Base-by-base conservation (phyloP, 805 yeast species). In the Trichomonascus vanleenenianus region DNA sequence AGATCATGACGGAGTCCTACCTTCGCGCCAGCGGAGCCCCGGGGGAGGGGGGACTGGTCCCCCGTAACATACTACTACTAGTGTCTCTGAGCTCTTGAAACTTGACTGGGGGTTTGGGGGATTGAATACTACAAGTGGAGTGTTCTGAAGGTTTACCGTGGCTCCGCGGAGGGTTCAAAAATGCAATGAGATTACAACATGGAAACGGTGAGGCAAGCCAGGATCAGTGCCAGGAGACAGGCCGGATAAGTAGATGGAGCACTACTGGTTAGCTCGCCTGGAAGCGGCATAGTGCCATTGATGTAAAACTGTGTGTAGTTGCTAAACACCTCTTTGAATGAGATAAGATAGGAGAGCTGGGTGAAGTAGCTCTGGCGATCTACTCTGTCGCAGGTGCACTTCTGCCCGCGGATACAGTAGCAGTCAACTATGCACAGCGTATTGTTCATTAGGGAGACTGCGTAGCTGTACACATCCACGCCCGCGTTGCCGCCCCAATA, bases 351-450 rank as follows among this genome's bases (percentile, higher is more conserved):
- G 15, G 42, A 15, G 9, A 40, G 19, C 12, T n/a, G 4, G 19
- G 25, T 27, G 27, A 40, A 40, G 19, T 40, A 52, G 18, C 43
- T 35, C n/a, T 30, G 38, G 18, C 39, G 44, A 9, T 30, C 32
- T n/a, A 32, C 44, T 14, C 39, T 31, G 42, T 53, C 56, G 30
- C 56, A 53, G 2, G 53, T 46, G 45, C 56, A 53, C 10, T 54
- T 54, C 20, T 45, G 42, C 37, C 44, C 22, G 12, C 32, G 39
- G 18, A 45, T 48, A 42, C 56, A 53, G 41, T 44, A 48, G 30
- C 56, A 53, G 31, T 47, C 43, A 6, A 53, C 49, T 27, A 42
- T 44, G 46, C 45, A 50, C 14, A 25, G 38, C 4, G 55, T 53
- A 27, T 50, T 50, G 42, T 50, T 52, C 35, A 51, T 33, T 16